These are phyloP conservation scores for Cicer bijugum DNA, from an alignment of 306 rosid species.

Conservation along the genomic window DNA sequence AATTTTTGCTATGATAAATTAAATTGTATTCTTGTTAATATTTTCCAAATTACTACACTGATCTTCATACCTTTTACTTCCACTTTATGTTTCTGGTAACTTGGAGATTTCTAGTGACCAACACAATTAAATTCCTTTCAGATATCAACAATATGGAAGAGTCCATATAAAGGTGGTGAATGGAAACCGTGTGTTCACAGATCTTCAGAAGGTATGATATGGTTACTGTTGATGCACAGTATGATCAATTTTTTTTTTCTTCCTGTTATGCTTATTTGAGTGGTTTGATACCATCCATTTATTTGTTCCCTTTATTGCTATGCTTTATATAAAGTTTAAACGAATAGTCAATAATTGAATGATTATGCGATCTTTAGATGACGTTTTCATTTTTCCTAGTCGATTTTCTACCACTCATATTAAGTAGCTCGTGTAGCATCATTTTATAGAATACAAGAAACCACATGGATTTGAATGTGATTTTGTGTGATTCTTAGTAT, in stretches of 20 bases:
- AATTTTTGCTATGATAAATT: neutral
- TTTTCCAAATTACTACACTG: slow-evolving; percentile 7
- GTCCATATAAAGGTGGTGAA: slow-evolving; percentile 56
- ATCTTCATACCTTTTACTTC: slow-evolving; percentile 16
- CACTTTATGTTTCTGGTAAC: slow-evolving; percentile 6
- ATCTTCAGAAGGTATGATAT: slow-evolving; percentile 63
- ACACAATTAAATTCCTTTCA: slow-evolving; percentile 43
- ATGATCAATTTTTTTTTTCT: neutral
- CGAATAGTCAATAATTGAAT: neutral
- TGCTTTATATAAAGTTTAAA: neutral
- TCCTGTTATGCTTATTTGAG: slow-evolving; percentile 31
- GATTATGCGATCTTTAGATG: neutral
- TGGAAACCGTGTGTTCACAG: slow-evolving; percentile 73
- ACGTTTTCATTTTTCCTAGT: too few species aligned
- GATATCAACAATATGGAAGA: slow-evolving; percentile 83
- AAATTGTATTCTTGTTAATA: neutral
- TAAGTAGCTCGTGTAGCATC: too few species aligned
- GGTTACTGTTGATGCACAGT: slow-evolving; percentile 8
- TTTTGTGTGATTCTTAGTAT: too few species aligned
- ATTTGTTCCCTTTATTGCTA: neutral
- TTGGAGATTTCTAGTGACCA: slow-evolving; percentile 42
- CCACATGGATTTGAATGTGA: too few species aligned
- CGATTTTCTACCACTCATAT: too few species aligned
- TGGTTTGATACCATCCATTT: slow-evolving; percentile 9
- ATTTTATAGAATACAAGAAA: too few species aligned